A percentile compares a stretch with the other conserved stretches of the same genome.
Conservation (phyloP, 129 eudicot genomes). For the Gnaphalium uliginosum region DNA sequence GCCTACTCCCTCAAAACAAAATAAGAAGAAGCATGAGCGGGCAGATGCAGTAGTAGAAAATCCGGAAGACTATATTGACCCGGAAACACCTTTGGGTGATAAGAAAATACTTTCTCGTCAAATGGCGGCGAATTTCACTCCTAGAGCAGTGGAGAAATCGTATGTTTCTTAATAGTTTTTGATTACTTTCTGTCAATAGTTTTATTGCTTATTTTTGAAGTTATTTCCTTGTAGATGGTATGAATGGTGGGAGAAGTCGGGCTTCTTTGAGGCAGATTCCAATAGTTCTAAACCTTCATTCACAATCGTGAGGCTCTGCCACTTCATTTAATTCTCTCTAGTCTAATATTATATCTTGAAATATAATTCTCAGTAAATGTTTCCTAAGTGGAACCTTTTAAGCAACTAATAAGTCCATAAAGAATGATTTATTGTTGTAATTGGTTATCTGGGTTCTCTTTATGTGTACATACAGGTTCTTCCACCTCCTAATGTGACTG, state of each 20-base stretch:
- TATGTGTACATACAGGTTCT: conserved; percentile 63
- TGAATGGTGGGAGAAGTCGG: conserved; percentile 92
- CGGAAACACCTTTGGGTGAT: conserved; percentile 86
- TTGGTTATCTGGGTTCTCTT: not conserved
- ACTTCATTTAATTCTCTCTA: not conserved
- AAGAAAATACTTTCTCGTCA: conserved; percentile 74
- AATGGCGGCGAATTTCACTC: conserved; percentile 83
- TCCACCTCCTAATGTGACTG: conserved; percentile 99
- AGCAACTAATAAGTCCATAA: not conserved
- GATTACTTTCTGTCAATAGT: not conserved
- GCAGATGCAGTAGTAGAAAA: conserved; percentile 71
- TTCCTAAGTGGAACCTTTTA: not conserved
- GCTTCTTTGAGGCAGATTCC: conserved; percentile 75
- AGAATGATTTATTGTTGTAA: not conserved
- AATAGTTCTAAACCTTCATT: conserved; percentile 81
- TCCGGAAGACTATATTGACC: conserved; percentile 68
- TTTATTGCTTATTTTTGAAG: not conserved
- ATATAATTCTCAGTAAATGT: not conserved
- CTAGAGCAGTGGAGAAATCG: conserved; percentile 90
- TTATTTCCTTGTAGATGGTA: conserved; percentile 67
- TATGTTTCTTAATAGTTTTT: conserved; percentile 33
- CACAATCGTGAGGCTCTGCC: conserved; percentile 69
- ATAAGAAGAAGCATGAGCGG: conserved; percentile 58
- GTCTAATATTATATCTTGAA: conserved; percentile 1
- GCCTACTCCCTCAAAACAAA: conserved; percentile 47